Conservation (phyloP, 805 yeast genomes). For the Clavispora fructus region DNA sequence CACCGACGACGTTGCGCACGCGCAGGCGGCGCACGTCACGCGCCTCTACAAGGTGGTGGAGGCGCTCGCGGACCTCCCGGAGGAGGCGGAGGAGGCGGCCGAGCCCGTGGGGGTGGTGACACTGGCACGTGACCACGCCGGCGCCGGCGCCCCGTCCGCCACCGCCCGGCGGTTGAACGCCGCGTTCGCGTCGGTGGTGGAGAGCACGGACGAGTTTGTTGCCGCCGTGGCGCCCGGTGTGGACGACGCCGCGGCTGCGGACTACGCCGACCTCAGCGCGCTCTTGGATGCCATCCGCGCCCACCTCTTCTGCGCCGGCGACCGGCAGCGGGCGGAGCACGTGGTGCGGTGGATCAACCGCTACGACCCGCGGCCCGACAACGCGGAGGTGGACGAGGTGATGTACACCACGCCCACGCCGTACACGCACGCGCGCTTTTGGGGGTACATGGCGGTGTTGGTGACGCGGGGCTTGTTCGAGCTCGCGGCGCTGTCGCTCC, state of each 20-base stretch:
- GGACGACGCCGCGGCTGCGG: slow-evolving; percentile 22
- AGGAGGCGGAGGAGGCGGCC: slow-evolving; percentile 16
- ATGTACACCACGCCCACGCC: slow-evolving; percentile 42
- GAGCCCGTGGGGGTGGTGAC: slow-evolving; percentile 31
- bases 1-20: slow-evolving; percentile 35
- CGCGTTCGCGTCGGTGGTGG: slow-evolving; percentile 24
- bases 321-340: slow-evolving; percentile 37
- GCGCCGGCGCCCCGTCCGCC: slow-evolving; percentile 11
- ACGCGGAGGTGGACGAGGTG: slow-evolving; percentile 43
- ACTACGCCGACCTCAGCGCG: slow-evolving; percentile 35
- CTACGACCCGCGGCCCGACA: slow-evolving; percentile 63
- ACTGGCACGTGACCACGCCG: neutral
- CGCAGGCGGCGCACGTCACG: slow-evolving; percentile 45
- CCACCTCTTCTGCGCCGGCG: slow-evolving; percentile 36
- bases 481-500: slow-evolving; percentile 48
- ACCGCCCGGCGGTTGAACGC: slow-evolving; percentile 14
- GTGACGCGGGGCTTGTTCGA: slow-evolving; percentile 56
- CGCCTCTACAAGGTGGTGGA: slow-evolving; percentile 50
- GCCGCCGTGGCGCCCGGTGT: slow-evolving; percentile 14
- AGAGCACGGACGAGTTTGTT: slow-evolving; percentile 25
- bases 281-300: slow-evolving; percentile 58
- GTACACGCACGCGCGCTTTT: slow-evolving; percentile 49
- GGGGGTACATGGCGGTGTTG: slow-evolving; percentile 58
- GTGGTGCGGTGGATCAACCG: slow-evolving; percentile 62
- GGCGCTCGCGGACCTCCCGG: slow-evolving; percentile 13